phyloP scores from a whole-genome alignment of 257 asterid species.

The Eustoma russellianum region DNA sequence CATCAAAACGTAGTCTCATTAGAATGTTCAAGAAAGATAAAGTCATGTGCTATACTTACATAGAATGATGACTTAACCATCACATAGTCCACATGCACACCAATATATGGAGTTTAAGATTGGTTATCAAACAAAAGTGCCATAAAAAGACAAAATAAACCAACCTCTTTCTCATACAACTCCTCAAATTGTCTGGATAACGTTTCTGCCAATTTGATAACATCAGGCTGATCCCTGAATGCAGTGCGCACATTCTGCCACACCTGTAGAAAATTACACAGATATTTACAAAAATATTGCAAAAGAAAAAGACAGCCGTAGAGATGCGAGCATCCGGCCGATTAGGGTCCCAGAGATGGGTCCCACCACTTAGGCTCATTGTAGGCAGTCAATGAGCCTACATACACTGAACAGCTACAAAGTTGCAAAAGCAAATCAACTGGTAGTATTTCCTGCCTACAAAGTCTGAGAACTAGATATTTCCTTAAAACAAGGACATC shows the following conservation, averaged over 20 bases:
- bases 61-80: neutral
- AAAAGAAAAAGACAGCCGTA: no score
- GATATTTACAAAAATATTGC: neutral
- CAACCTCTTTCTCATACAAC: conserved; percentile 69
- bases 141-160: conserved; percentile 6
- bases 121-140: neutral
- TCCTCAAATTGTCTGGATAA: conserved; percentile 65
- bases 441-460: no score
- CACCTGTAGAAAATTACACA: conserved; percentile 40
- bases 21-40: conserved; percentile 1
- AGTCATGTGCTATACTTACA: neutral
- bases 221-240: conserved; percentile 56
- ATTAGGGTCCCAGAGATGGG: no score
- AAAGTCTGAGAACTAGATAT: no score
- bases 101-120: neutral
- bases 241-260: conserved; percentile 69
- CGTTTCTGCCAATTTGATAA: conserved; percentile 52
- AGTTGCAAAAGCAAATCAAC: no score
- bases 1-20: neutral
- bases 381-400: no score
- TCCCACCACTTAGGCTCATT: no score
- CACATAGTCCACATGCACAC: neutral
- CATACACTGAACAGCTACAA: no score
- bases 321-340: no score
- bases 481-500: no score